Evolutionary conservation across 768 basidiomycete genomes (phyloP), one percentile per base, ranked within the genome.

Genomic region (Xerocomellus chrysenteron): DNA sequence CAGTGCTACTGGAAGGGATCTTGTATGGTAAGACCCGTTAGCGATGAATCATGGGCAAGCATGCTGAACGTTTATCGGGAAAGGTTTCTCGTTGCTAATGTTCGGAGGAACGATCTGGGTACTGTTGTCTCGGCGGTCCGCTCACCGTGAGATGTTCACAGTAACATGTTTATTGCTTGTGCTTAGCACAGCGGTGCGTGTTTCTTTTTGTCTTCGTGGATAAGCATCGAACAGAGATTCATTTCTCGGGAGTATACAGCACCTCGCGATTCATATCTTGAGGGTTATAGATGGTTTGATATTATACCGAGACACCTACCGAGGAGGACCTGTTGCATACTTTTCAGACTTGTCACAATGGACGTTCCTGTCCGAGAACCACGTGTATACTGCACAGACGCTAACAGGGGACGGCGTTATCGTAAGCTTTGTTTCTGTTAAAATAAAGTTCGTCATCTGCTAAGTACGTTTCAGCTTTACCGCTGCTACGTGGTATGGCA

Each of bases 21-120:
- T 50, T 63, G 36, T 58, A 58, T 45, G 61, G 61, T 60, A 37
- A 47, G 57, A 35, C 12, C n/a, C 11, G 5, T 33, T n/a, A 7
- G 21, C 12, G 4, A 41, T 32, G 1, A 13, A 50, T 36, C 17
- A 9, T 52, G 7, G 19, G 32, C 36, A 50, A 35, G 6, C 5
- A 30, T 50, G 10, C 39, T 39, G 19, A 42, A 26, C 1, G 2
- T 12, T 26, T n/a, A 0, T 21, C 4, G 11, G 4, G 10, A 14
- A 47, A 74, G 73, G 72, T 3, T 72, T 72, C 58, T 74, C 70
- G 2, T 11, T 72, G 12, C 41, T 72, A n/a, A 72, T 74, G 73
- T 74, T 71, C 50, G 63, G 66, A 6, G 62, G 55, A 11, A 72
- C 72, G 1, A 48, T 73, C 2, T 68, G 62, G 62, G 57, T 63